These are phyloP conservation scores for Scytalidium lignicola DNA, from an alignment of 2,329 filamentous ascomycete genomes.

Conservation along the genomic window DNA sequence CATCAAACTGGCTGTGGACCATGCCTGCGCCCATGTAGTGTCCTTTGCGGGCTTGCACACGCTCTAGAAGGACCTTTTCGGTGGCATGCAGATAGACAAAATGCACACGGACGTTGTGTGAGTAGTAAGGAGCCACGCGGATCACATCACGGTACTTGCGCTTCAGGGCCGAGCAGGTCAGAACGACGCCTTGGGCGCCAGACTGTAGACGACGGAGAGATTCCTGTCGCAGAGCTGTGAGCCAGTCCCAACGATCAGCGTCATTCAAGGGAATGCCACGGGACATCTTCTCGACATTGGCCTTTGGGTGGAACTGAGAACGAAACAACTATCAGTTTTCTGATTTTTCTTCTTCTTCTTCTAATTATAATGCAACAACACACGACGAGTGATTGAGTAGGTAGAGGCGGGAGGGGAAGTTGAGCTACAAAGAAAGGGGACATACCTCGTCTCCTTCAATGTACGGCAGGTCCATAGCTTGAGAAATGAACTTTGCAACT, in stretches of 20 bases:
- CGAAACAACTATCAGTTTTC: neutral
- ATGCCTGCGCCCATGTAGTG: slow-evolving; percentile 97
- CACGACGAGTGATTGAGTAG: slow-evolving; percentile 5
- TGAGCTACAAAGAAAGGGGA: slow-evolving; percentile 10
- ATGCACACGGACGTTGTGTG: slow-evolving; percentile 70
- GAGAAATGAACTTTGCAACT: slow-evolving; percentile 60
- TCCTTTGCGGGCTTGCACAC: slow-evolving; percentile 68
- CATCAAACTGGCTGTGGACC: slow-evolving; percentile 88
- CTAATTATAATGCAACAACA: too few species aligned
- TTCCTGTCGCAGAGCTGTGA: slow-evolving; percentile 70
- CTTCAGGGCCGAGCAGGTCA: slow-evolving; percentile 95
- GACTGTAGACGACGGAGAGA: slow-evolving; percentile 47
- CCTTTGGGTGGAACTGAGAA: slow-evolving; percentile 62
- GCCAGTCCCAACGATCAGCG: slow-evolving; percentile 96
- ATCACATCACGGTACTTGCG: slow-evolving; percentile 95
- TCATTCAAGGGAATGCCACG: slow-evolving; percentile 80
- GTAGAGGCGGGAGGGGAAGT: slow-evolving; percentile 1
- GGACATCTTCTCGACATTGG: slow-evolving; percentile 90
- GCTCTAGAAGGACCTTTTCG: slow-evolving; percentile 68
- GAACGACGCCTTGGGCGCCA: slow-evolving; percentile 71
- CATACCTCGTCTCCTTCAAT: slow-evolving; percentile 75
- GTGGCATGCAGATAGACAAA: slow-evolving; percentile 86
- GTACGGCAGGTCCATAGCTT: slow-evolving; percentile 60
- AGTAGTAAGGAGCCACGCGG: slow-evolving; percentile 72
- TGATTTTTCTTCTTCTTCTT: too few species aligned